Conservation (phyloP, 129 eudicot species). For the Lonicera japonica region DNA sequence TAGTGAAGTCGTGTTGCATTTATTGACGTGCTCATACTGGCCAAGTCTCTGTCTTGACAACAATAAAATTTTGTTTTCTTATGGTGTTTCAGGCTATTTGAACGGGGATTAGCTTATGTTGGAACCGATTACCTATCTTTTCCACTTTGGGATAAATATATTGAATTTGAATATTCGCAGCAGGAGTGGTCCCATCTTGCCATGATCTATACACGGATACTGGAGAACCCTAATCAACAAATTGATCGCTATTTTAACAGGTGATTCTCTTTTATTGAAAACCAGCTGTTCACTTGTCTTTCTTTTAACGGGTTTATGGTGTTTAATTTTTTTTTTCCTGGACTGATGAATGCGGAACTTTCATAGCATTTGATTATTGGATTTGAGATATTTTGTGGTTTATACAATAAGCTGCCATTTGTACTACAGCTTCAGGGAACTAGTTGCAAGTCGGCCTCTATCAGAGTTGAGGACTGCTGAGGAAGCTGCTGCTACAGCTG, state of each 20-base stretch:
- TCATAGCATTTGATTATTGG: too few relatives aligned
- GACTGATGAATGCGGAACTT: too few relatives aligned
- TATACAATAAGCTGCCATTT: background rate
- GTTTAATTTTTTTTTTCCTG: too few relatives aligned
- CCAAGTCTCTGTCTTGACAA: background rate
- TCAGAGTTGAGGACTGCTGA: conserved; percentile 81
- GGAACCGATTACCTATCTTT: conserved; percentile 87
- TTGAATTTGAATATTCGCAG: conserved; percentile 81
- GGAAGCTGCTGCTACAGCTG: conserved; percentile 60
- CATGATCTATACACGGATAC: conserved; percentile 66
- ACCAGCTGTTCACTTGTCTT: background rate
- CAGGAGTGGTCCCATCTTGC: conserved; percentile 90
- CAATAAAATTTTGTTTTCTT: conserved; percentile 6
- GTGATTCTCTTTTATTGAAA: conserved; percentile 24
- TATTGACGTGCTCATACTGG: background rate
- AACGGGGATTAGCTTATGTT: conserved; percentile 92
- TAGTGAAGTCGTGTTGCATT: conserved; percentile 21
- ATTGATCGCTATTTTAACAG: conserved; percentile 94
- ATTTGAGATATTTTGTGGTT: background rate
- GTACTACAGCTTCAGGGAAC: conserved; percentile 79
- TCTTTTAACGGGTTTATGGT: background rate
- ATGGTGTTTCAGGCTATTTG: conserved; percentile 79
- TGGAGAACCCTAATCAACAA: conserved; percentile 94
- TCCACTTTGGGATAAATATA: conserved; percentile 94
- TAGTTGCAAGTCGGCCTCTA: conserved; percentile 88